phyloP scores from a whole-genome alignment of 768 basidiomycete species.

The Mycena filopes region DNA sequence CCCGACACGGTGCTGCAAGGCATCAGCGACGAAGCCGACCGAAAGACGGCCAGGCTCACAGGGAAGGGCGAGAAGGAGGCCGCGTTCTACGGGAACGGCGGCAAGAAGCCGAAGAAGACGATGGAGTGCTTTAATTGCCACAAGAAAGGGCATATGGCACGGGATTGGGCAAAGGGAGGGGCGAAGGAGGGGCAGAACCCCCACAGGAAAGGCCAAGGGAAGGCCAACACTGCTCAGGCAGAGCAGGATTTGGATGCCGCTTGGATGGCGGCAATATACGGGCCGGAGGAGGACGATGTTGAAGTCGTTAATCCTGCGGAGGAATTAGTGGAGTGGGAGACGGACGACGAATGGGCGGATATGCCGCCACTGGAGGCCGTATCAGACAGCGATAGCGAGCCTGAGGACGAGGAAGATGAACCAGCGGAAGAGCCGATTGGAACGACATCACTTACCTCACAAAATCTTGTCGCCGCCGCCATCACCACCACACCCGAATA shows the following conservation, averaged over 20 bases:
- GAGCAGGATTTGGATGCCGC: neutral
- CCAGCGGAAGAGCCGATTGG: neutral
- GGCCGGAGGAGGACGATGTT: neutral
- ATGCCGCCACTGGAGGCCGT: neutral
- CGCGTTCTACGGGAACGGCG: neutral
- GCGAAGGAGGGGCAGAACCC: conserved; percentile 48
- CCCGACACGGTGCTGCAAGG: conserved; percentile 8
- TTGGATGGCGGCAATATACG: neutral
- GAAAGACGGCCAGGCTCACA: neutral
- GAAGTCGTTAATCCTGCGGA: neutral
- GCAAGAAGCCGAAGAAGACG: neutral
- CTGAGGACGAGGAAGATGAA: neutral
- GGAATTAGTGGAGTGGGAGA: neutral
- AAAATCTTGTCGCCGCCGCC: neutral
- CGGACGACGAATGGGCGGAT: neutral
- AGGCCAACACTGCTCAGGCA: neutral
- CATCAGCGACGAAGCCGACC: conserved; percentile 10
- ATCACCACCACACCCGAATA: conserved; percentile 14
- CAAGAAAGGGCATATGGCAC: conserved; percentile 41
- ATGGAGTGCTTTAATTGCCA: conserved; percentile 44
- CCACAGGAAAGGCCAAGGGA: conserved; percentile 20
- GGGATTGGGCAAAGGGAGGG: conserved; percentile 46
- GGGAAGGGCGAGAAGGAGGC: conserved; percentile 1
- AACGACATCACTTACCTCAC: conserved; percentile 2
- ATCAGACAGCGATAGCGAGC: neutral